A percentile compares a stretch with the other conserved stretches of the same genome.
Conservation (phyloP, 1,139 yeast species). For the Candida smagusa region DNA sequence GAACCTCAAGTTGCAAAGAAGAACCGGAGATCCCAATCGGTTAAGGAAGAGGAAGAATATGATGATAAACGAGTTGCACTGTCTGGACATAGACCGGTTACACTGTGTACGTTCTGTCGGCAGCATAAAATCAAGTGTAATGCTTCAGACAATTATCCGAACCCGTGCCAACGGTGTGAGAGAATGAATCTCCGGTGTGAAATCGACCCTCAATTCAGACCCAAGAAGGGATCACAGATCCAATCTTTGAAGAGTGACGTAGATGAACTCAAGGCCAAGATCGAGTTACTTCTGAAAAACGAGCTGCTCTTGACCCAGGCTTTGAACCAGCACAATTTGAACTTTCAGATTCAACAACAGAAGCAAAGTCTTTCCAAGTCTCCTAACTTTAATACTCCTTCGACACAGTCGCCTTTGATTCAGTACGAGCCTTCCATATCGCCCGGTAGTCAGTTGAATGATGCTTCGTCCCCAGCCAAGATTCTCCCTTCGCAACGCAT, state of each 20-base stretch:
- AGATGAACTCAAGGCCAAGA: constrained; percentile 73
- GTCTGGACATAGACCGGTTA: constrained; percentile 73
- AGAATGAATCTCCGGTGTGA: constrained; percentile 79
- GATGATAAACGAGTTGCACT: constrained; percentile 20
- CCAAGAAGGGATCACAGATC: constrained; percentile 87
- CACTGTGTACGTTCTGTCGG: constrained; percentile 91
- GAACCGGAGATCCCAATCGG: constrained; percentile 4
- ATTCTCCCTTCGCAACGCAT: constrained; percentile 10
- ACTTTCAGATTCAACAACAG: constrained; percentile 21
- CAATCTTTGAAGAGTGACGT: constrained; percentile 83
- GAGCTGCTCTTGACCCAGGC: constrained; percentile 68
- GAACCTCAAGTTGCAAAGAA: constrained; percentile 8
- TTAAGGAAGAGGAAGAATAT: constrained; percentile 2
- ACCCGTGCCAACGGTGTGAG: constrained; percentile 79
- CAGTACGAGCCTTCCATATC: background rate
- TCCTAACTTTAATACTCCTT: constrained; percentile 3
- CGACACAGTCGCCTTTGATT: constrained; percentile 2
- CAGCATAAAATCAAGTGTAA: constrained; percentile 94
- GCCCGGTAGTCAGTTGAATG: constrained; percentile 7
- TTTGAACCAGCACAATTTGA: constrained; percentile 43
- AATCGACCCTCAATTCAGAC: constrained; percentile 88
- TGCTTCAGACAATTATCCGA: constrained; percentile 80
- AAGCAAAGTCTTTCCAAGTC: constrained; percentile 3
- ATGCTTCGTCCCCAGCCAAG: constrained; percentile 5
- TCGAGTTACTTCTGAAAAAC: constrained; percentile 69